A percentile compares a stretch with the other conserved stretches of the same genome.
Conservation (phyloP, 208 protist species). For the Leishmania braziliensis region DNA sequence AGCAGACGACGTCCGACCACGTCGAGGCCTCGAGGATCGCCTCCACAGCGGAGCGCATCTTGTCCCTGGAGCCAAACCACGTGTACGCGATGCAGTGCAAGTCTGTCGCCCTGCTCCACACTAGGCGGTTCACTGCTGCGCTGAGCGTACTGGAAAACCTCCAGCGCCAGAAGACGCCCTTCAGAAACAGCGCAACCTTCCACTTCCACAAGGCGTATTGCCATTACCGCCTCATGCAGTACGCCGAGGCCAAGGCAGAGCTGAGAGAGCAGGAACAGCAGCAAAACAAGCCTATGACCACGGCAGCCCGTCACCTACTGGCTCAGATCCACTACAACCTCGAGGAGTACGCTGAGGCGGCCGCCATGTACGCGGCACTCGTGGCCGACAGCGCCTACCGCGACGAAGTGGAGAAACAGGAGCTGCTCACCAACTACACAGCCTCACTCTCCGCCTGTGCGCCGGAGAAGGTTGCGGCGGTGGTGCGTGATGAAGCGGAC, state of each 20-base stretch:
- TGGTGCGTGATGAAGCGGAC: constrained; percentile 48
- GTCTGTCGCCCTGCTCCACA: constrained; percentile 62
- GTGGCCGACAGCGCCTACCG: constrained; percentile 48
- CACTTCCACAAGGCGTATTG: constrained; percentile 81
- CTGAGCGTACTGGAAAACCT: constrained; percentile 62
- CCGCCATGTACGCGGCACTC: constrained; percentile 64
- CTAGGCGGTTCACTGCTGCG: constrained; percentile 67
- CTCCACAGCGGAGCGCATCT: constrained; percentile 67
- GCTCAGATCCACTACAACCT: constrained; percentile 86
- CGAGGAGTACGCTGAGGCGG: constrained; percentile 73
- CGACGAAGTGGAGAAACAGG: constrained; percentile 75
- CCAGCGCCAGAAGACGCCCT: not conserved
- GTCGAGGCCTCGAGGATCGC: constrained; percentile 52
- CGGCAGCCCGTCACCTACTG: constrained; percentile 67
- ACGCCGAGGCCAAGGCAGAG: constrained; percentile 54
- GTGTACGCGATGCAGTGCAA: constrained; percentile 69
- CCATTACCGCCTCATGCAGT: constrained; percentile 65
- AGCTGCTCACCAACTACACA: constrained; percentile 78
- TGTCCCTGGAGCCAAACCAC: constrained; percentile 56
- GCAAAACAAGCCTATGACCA: constrained; percentile 18
- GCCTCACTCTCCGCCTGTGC: constrained; percentile 51
- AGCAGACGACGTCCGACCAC: constrained; percentile 41
- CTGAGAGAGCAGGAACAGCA: constrained; percentile 23
- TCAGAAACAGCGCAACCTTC: constrained; percentile 16
- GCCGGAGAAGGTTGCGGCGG: constrained; percentile 44